Evolutionary conservation across 2,329 filamentous ascomycete genomes (phyloP).

Genomic region (Venturia aucupariae): DNA sequence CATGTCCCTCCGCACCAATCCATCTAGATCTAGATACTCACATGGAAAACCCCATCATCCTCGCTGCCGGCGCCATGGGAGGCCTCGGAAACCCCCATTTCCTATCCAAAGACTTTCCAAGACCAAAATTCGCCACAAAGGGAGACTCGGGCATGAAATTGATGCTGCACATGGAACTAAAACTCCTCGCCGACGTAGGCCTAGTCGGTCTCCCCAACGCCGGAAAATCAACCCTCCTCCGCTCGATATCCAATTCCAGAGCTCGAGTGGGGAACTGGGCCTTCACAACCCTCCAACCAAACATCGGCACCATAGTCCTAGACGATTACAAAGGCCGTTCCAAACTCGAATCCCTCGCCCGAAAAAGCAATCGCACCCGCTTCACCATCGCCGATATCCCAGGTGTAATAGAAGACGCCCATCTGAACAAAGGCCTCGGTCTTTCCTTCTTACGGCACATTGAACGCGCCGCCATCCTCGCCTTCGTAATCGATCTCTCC

Average conservation of each 20-base stretch:
- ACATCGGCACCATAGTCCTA: constrained; percentile 90
- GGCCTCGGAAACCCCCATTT: constrained; percentile 94
- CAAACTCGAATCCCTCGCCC: constrained; percentile 35
- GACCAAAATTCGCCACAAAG: constrained; percentile 80
- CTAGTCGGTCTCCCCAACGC: constrained; percentile 93
- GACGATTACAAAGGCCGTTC: constrained; percentile 78
- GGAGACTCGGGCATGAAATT: constrained; percentile 73
- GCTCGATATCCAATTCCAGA: constrained; percentile 78
- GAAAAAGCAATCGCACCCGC: constrained; percentile 51
- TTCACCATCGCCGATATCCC: constrained; percentile 96
- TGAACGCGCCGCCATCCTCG: constrained; percentile 83
- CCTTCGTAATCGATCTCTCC: constrained; percentile 83
- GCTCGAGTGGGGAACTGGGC: constrained; percentile 90
- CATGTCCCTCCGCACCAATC: constrained; percentile 66
- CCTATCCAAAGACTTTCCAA: constrained; percentile 60
- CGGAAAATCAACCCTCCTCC: constrained; percentile 85
- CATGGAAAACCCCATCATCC: constrained; percentile 73
- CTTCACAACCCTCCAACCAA: constrained; percentile 90
- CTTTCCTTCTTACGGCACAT: constrained; percentile 90
- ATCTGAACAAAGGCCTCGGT: constrained; percentile 83
- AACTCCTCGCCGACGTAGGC: constrained; percentile 89
- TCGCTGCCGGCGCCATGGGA: constrained; percentile 80
- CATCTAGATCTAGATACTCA: constrained; percentile 50
- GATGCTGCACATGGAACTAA: constrained; percentile 79
- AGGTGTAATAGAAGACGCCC: constrained; percentile 83